Evolutionary conservation across 768 basidiomycete genomes (phyloP), one percentile per base, ranked within the genome.

Genomic region (Suillus brevipes): DNA sequence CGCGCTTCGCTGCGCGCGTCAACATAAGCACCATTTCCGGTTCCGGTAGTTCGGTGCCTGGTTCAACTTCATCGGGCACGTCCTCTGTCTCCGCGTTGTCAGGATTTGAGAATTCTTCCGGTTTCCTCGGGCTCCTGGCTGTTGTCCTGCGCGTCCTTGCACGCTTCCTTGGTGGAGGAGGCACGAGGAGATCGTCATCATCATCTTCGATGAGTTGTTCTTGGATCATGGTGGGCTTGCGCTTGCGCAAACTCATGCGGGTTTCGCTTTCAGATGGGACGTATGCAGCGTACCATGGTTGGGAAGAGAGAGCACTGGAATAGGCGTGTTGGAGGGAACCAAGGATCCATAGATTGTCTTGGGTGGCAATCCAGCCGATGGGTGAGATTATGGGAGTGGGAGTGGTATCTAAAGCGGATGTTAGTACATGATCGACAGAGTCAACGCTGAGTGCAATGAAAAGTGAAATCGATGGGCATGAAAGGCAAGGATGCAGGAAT

Each of bases 291-390:
- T 77, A 76, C 75, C 75, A 76, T 6, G 73, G 65, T 16, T 67
- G 23, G 3, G 68, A 61, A 18, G 73, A 65, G 42, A 76, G 77
- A 0, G 65, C 64, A n/a, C 67, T 65, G 0, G 68, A 67, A 56
- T 75, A 76, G 13, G 75, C 77, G 47, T 68, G 65, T 60, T 76
- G 75, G 60, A 75, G 72, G 64, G 71, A 75, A 59, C 66, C 68
- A 7, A 76, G 77, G 36, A 78, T 73, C 75, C 75, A 76, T 49
- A 76, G 75, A 65, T 75, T 76, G 65, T 76, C 77, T 34, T 70
- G 72, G 18, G 67, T 64, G 28, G 75, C 75, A 59, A 77, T 76
- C 75, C 75, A 77, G 57, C 67, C 74, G 66, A 78, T 78, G 66
- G 77, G 76, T 42, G 77, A 73, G 23, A 77, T 72, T 42, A 76